phyloP scores from a whole-genome alignment of 2,329 filamentous ascomycete genomes.

The Rhynchosporium graminicola region DNA sequence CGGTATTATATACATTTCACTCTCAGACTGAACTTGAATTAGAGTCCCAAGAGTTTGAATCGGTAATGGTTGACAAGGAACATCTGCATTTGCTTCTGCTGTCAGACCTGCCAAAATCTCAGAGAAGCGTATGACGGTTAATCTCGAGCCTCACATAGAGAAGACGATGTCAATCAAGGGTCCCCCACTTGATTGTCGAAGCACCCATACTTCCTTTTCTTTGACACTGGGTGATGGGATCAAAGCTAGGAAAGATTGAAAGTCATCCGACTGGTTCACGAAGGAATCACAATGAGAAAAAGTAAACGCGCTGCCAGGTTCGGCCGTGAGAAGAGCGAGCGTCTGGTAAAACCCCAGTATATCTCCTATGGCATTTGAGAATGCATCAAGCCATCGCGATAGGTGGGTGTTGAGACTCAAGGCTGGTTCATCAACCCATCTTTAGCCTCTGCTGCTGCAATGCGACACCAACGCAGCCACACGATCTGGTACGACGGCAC shows the following conservation, averaged over 20 bases:
- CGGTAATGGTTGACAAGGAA: slow-evolving; percentile 5
- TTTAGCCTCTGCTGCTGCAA: neutral
- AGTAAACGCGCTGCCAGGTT: neutral
- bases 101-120: slow-evolving; percentile 2
- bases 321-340: neutral
- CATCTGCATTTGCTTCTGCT: slow-evolving; percentile 7
- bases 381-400: neutral
- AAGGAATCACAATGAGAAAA: neutral
- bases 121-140: neutral
- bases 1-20: slow-evolving; percentile 12
- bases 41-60: neutral
- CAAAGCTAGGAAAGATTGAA: neutral
- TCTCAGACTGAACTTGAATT: neutral
- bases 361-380: neutral
- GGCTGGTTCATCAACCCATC: neutral
- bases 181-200: neutral
- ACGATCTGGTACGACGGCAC: neutral
- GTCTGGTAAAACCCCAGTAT: neutral
- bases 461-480: neutral
- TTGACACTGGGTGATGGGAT: neutral
- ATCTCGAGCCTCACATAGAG: slow-evolving; percentile 8
- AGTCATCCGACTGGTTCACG: slow-evolving; percentile 2
- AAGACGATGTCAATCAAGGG: neutral
- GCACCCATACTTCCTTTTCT: slow-evolving; percentile 10
- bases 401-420: neutral